Base-by-base conservation (phyloP, 805 yeast genomes). In the Debaryomyces tyrocola region DNA sequence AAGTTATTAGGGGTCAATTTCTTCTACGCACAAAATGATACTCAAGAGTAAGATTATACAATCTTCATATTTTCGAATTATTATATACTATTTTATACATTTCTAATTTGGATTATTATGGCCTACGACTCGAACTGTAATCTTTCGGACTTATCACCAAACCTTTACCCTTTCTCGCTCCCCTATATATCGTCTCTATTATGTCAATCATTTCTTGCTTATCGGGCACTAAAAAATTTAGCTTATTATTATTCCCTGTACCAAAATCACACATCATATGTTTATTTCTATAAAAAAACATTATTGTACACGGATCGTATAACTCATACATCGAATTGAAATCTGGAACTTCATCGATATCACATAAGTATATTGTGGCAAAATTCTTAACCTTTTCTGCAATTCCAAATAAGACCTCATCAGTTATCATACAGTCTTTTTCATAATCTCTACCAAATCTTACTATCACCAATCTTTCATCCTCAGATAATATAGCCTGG, bases 211-310 rank as follows among this genome's bases (percentile, higher is more conserved):
- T 67, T 55, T 90, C 97, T 63, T 92, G 97, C 50, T 85, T 84
- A 61, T 88, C 88, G 36, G 80, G 83, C 10, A 82, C 75, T 43
- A 63, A 58, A 66, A 92, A 92, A 60, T 90, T 90, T 71, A 94
- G 72, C 73, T 94, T 92, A 73, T 94, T 94, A 67, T 94, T 94
- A 62, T 94, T 90, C 28, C 99, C 99, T 0, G 98, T 94, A 2
- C 99, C 99, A 65, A 91, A 90, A 72, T 94, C 99, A 67, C 97
- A 89, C 95, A 94, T 83, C 96, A 92, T 91, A 65, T 92, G 98
- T 63, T 90, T 87, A 69, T 92, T 92, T 43, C 95, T 74, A 68
- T 79, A 90, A 65, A 94, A 92, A 61, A 92, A 91, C 98, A 94
- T 94, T 43, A 94, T 74, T 37, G 96, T 84, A 75, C 89, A 80